A percentile compares a stretch with the other conserved stretches of the same genome.
Evolutionary conservation across 2,329 filamentous ascomycete species (phyloP).

Genomic region (Lecanicillium sp.): DNA sequence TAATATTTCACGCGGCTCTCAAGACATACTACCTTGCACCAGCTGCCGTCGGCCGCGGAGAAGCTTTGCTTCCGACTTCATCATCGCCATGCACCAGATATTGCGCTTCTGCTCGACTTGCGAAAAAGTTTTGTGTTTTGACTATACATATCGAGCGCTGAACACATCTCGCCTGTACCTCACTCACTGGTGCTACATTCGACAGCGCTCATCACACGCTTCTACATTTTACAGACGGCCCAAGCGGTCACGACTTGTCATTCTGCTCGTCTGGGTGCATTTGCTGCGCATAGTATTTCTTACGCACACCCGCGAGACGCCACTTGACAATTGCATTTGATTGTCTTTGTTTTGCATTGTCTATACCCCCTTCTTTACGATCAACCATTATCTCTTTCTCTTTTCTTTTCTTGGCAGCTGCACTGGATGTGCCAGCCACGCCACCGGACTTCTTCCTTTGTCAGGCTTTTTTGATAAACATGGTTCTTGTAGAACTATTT

Average conservation of each 20-base stretch:
- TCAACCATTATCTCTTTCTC: conserved; percentile 4
- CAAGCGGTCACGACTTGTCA: not conserved
- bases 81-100: not conserved
- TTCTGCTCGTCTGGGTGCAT: not conserved
- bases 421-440: conserved; percentile 3
- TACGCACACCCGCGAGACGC: conserved; percentile 4
- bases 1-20: conserved; percentile 5
- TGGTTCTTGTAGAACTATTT: conserved; percentile 11
- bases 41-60: not conserved
- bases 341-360: conserved; percentile 12
- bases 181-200: not conserved
- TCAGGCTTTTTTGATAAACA: conserved; percentile 3
- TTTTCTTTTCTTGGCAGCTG: conserved; percentile 3
- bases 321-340: conserved; percentile 7
- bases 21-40: not conserved
- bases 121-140: too few species aligned
- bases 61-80: conserved; percentile 5
- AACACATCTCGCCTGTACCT: too few species aligned
- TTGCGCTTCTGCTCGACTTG: too few species aligned
- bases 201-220: too few species aligned
- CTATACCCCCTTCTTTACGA: conserved; percentile 14
- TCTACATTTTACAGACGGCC: conserved; percentile 1
- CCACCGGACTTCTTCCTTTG: conserved; percentile 5
- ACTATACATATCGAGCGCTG: too few species aligned
- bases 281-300: conserved; percentile 1